These are phyloP conservation scores for Gossypium davidsonii DNA, from an alignment of 441 rosid genomes.

Conservation along the genomic window DNA sequence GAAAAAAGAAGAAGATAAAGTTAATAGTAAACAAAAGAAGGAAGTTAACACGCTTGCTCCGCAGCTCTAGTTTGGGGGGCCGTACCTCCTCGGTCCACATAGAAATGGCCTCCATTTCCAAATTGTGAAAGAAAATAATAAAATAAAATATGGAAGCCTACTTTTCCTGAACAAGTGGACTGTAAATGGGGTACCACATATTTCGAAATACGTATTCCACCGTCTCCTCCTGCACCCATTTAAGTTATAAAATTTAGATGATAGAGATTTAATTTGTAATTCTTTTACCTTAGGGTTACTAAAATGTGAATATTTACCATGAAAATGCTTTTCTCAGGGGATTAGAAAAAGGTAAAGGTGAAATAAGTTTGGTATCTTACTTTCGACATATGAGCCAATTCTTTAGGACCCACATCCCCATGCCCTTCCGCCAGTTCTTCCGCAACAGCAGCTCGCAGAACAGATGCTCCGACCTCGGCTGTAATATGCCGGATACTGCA, in stretches of 20 bases:
- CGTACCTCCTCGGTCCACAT: not conserved
- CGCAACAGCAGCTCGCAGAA: slow-evolving; percentile 70
- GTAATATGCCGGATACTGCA: slow-evolving; percentile 82
- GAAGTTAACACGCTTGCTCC: not conserved
- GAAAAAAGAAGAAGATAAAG: not conserved
- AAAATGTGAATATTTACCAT: not conserved
- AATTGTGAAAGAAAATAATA: not conserved
- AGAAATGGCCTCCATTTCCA: not conserved
- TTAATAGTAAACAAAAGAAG: not conserved
- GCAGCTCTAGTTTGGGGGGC: not conserved
- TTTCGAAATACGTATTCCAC: slow-evolving; percentile 48
- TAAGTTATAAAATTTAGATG: not conserved
- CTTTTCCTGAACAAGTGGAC: slow-evolving; percentile 93
- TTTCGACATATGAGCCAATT: slow-evolving; percentile 76
- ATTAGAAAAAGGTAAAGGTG: not conserved
- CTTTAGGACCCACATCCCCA: slow-evolving; percentile 64
- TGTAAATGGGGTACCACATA: slow-evolving; percentile 95
- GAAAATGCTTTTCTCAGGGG: not conserved
- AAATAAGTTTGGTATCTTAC: slow-evolving; percentile 28
- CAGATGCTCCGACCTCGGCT: slow-evolving; percentile 95
- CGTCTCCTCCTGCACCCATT: slow-evolving; percentile 57
- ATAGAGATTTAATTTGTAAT: not conserved
- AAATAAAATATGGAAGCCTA: slow-evolving; percentile 12
- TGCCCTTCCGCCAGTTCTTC: slow-evolving; percentile 85
- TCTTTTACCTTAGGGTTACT: not conserved